Base-by-base conservation (phyloP, 129 eudicot species). In the Pittosporum tobira region DNA sequence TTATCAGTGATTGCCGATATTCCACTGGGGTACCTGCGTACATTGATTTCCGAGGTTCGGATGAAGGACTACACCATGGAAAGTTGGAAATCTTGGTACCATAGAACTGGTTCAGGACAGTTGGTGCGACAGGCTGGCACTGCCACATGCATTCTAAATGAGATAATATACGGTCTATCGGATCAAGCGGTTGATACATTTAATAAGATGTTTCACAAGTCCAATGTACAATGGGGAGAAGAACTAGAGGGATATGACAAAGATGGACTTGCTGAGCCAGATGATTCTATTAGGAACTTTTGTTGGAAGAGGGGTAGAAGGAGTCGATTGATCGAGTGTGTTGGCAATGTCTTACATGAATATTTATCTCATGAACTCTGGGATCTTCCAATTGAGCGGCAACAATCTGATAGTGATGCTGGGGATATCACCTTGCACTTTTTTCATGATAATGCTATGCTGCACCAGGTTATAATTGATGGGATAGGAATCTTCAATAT, bases 71-170 rank as follows among this genome's bases (percentile, higher is more conserved):
- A 67, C 82, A 75, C 56, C 43, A 72, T 73, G 29, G 90, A 91
- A 63, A 86, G 78, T 70, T 91, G 96, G 98, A 79, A 83, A 45
- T 69, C 83, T 60, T 91, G 98, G 98, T 91, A 83, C 67, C 65
- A 36, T 38, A 76, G 89, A 66, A 76, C 81, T 8, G 81, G 74
- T 61, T 83, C 87, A 7, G 98, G 98, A 37, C 81, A 79, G 63
- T 71, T 91, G 67, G 87, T 91, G 55, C 75, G 98, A 68, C 95
- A 86, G 57, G 95, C 98, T 64, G 77, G 88, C 70, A 87, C 95
- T 48, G 94, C 95, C 61, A 94, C 64, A 57, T 83, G 94, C 72
- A 80, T 91, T 62, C 67, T 91, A 36, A 91, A 91, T 56, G 95
- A 91, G 80, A 75, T 91, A 90, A 71, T 91, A 23, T 83, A 65